Conservation (phyloP, 345 rosid species). For the Physaria fendleri region DNA sequence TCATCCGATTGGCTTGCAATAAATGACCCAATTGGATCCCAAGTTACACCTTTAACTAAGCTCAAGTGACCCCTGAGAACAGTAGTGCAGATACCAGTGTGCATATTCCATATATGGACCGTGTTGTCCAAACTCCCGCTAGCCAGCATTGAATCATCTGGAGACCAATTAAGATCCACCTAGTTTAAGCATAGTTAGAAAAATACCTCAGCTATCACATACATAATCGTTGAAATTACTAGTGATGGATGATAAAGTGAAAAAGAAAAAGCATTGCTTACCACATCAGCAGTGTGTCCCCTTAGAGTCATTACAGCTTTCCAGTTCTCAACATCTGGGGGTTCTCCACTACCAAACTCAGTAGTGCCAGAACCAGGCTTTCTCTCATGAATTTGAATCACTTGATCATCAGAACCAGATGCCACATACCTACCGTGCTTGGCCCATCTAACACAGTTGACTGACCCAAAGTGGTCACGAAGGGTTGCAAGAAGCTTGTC, state of each 20-base stretch:
- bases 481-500: conserved; percentile 91
- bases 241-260: neutral
- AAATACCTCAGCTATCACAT: conserved; percentile 40
- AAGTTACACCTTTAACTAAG: conserved; percentile 92
- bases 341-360: conserved; percentile 97
- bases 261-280: conserved; percentile 32
- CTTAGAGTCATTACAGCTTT: conserved; percentile 92
- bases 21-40: conserved; percentile 99
- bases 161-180: conserved; percentile 99
- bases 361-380: conserved; percentile 98
- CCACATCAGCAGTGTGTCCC: conserved; percentile 99
- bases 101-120: conserved; percentile 91
- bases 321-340: conserved; percentile 99
- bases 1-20: conserved; percentile 99
- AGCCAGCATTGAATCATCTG: conserved; percentile 91
- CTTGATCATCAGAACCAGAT: conserved; percentile 97
- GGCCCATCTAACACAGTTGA: conserved; percentile 99
- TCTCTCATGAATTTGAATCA: conserved; percentile 81
- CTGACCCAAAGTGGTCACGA: conserved; percentile 98
- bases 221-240: conserved; percentile 7
- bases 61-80: conserved; percentile 98
- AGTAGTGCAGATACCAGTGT: conserved; percentile 86
- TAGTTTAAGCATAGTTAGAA: conserved; percentile 63
- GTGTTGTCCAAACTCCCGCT: conserved; percentile 99
- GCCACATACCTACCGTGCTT: conserved; percentile 87